Percentiles rank a stretch among this genome's conserved stretches.
phyloP scores from a whole-genome alignment of 2,329 filamentous ascomycete species.

The Aspergillus sp. region DNA sequence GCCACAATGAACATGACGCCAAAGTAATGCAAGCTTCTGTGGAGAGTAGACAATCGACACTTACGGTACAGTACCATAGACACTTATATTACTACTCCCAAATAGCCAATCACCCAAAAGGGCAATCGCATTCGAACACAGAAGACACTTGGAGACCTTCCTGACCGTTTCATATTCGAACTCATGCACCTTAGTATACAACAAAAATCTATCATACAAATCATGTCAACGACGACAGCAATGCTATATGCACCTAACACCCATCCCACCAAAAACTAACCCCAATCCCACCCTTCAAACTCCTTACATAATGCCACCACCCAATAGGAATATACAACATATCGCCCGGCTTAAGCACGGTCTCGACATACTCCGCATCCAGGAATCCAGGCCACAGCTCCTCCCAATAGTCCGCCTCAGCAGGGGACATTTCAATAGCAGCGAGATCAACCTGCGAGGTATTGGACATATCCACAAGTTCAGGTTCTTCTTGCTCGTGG shows the following conservation, averaged over 20 bases:
- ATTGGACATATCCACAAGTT: conserved; percentile 81
- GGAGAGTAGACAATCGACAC: too few relatives aligned
- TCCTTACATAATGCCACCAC: conserved; percentile 98
- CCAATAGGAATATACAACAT: conserved; percentile 86
- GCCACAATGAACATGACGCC: too few relatives aligned
- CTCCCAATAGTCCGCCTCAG: conserved; percentile 46
- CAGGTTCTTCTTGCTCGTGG: conserved; percentile 14
- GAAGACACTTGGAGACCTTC: not conserved
- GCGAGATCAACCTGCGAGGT: conserved; percentile 80
- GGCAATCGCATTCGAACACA: not conserved
- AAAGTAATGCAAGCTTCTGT: too few relatives aligned
- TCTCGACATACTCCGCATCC: conserved; percentile 69
- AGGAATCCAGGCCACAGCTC: conserved; percentile 58
- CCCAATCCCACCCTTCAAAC: conserved; percentile 83
- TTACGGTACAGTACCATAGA: not conserved
- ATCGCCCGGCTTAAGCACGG: conserved; percentile 76
- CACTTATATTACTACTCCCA: too few relatives aligned
- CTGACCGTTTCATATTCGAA: not conserved
- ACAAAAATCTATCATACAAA: too few relatives aligned
- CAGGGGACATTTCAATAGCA: conserved; percentile 59
- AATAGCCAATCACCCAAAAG: too few relatives aligned
- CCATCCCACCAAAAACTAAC: conserved; percentile 95
- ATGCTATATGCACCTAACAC: too few relatives aligned
- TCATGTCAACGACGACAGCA: too few relatives aligned
- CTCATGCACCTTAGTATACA: too few relatives aligned